A percentile compares a stretch with the other conserved stretches of the same genome.
phyloP scores from a whole-genome alignment of 495 filamentous ascomycete genomes.

The Articulospora tetracladia region DNA sequence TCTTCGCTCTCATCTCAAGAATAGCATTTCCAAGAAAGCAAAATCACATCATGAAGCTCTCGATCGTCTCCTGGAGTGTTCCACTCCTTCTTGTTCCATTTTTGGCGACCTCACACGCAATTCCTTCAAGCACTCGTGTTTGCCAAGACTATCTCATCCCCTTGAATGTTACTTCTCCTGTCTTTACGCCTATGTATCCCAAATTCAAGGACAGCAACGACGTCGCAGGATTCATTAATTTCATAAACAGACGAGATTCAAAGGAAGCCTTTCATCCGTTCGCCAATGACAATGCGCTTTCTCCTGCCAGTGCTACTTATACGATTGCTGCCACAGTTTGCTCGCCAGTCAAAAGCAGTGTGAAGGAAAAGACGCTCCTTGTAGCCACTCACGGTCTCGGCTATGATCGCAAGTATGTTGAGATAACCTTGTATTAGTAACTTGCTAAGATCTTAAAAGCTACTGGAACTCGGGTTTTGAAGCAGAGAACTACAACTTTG shows the following conservation, averaged over 20 bases:
- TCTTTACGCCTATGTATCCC: not conserved
- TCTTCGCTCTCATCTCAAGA: no score
- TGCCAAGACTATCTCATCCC: slow-evolving; percentile 9
- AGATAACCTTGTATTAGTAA: not conserved
- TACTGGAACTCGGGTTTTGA: slow-evolving; percentile 57
- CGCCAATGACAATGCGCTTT: not conserved
- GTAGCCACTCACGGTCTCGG: slow-evolving; percentile 9
- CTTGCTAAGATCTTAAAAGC: slow-evolving; percentile 20
- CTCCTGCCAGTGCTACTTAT: not conserved
- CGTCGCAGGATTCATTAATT: not conserved
- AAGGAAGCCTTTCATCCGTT: not conserved
- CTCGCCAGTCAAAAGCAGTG: not conserved
- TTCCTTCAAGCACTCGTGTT: not conserved
- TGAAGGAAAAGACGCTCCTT: not conserved
- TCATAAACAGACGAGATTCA: not conserved
- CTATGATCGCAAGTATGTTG: slow-evolving; percentile 7
- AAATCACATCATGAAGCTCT: not conserved
- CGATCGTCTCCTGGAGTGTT: not conserved
- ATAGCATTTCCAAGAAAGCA: no score
- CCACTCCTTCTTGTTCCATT: not conserved
- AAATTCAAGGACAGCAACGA: not conserved
- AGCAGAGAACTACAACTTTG: slow-evolving; percentile 50
- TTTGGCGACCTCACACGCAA: not conserved
- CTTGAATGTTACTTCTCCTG: not conserved
- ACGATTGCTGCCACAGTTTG: slow-evolving; percentile 10